These are phyloP conservation scores for Cyamopsis tetragonoloba DNA, from an alignment of 306 rosid genomes.

Conservation along the genomic window DNA sequence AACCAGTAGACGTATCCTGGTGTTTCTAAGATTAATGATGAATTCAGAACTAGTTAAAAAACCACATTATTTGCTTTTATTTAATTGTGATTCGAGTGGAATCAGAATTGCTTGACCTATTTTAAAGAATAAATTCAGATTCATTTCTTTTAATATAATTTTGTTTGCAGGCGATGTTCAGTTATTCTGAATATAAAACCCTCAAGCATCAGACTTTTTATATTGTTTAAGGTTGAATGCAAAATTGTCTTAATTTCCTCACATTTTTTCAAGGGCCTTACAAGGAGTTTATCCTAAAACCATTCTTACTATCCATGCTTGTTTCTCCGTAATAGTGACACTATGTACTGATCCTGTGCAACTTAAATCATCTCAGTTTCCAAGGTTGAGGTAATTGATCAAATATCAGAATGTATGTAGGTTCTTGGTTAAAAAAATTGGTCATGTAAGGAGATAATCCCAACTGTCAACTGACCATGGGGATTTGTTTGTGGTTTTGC, in stretches of 20 bases:
- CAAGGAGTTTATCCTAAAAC: neutral
- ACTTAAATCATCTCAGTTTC: neutral
- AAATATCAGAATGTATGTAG: neutral
- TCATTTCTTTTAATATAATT: neutral
- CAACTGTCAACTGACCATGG: neutral
- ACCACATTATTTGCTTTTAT: neutral
- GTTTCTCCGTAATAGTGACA: neutral
- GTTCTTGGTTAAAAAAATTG: neutral
- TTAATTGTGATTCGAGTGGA: neutral
- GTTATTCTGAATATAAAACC: neutral
- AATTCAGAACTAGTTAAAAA: neutral
- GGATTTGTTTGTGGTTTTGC: no score
- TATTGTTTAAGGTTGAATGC: neutral
- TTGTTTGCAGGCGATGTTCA: conserved; percentile 29
- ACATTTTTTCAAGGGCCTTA: neutral
- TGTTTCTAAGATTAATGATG: neutral
- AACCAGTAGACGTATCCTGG: neutral
- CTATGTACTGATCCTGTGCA: neutral
- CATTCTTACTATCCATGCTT: conserved; percentile 11
- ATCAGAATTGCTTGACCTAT: neutral
- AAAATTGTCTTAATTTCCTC: neutral
- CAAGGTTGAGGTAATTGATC: conserved; percentile 9
- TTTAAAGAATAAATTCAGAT: neutral
- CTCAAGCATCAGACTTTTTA: neutral
- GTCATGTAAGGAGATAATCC: neutral